Percentiles rank a stretch among this genome's conserved stretches.
These are phyloP conservation scores for Citropsis articulata DNA, from an alignment of 345 rosid species.

Conservation along the genomic window DNA sequence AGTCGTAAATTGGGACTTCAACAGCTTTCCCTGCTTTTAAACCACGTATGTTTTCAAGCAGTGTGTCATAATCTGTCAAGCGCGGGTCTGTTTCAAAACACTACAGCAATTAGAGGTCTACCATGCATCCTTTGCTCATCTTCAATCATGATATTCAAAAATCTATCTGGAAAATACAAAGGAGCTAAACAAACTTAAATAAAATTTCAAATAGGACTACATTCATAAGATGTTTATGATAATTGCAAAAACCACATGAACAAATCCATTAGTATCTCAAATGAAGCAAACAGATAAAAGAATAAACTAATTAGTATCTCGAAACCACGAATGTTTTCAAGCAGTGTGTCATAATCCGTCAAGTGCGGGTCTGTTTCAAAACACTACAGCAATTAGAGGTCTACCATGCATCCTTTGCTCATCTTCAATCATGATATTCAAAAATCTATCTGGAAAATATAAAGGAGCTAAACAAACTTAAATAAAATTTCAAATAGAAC, in stretches of 20 bases:
- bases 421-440: not conserved
- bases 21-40: slow-evolving; percentile 81
- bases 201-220: not conserved
- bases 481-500: not conserved
- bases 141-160: slow-evolving; percentile 4
- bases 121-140: slow-evolving; percentile 14
- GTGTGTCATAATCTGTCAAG: slow-evolving; percentile 87
- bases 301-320: too few relatives aligned
- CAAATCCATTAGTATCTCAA: too few relatives aligned
- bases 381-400: slow-evolving; percentile 27
- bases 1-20: slow-evolving; percentile 90
- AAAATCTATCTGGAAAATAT: slow-evolving; percentile 14
- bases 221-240: not conserved
- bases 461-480: slow-evolving; percentile 13
- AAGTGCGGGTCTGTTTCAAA: slow-evolving; percentile 82
- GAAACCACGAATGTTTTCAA: slow-evolving; percentile 79
- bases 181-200: slow-evolving; percentile 11
- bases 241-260: not conserved
- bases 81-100: slow-evolving; percentile 77
- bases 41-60: slow-evolving; percentile 82
- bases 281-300: too few relatives aligned
- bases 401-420: slow-evolving; percentile 15
- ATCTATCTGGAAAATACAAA: slow-evolving; percentile 13
- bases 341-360: slow-evolving; percentile 92
- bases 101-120: slow-evolving; percentile 26